phyloP scores from a whole-genome alignment of 1,284 basidiomycete species.

The Rhodotorula sp. region DNA sequence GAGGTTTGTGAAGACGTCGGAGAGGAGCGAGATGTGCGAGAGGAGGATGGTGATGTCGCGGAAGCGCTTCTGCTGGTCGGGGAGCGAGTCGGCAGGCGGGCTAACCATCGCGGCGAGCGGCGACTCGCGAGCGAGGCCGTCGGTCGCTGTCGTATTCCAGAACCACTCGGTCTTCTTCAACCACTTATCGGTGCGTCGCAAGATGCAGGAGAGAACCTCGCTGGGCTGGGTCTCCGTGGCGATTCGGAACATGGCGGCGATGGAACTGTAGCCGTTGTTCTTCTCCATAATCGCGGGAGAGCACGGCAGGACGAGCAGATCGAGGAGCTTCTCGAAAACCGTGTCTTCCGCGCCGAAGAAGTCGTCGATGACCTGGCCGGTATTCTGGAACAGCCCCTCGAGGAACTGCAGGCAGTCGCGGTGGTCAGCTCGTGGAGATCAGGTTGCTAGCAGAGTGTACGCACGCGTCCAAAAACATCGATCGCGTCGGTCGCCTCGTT shows the following conservation, averaged over 20 bases:
- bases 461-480: conserved; percentile 40
- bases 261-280: conserved; percentile 74
- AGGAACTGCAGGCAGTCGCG: conserved; percentile 62
- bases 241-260: conserved; percentile 81
- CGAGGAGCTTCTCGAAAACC: conserved; percentile 71
- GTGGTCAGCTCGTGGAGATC: background rate
- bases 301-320: conserved; percentile 77
- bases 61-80: conserved; percentile 65
- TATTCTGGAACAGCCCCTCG: conserved; percentile 88
- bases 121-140: conserved; percentile 54
- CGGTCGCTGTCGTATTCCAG: conserved; percentile 56
- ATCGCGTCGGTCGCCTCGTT: conserved; percentile 31
- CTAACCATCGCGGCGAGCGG: conserved; percentile 64
- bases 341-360: conserved; percentile 68
- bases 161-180: conserved; percentile 68
- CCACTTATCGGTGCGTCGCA: conserved; percentile 68
- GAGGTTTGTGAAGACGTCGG: conserved; percentile 83
- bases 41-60: conserved; percentile 73
- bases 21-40: conserved; percentile 75
- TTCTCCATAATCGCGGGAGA: conserved; percentile 85
- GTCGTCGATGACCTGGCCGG: conserved; percentile 74
- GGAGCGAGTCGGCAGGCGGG: conserved; percentile 51
- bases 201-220: conserved; percentile 70
- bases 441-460: background rate
- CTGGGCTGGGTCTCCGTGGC: conserved; percentile 81